Base-by-base conservation (phyloP, 495 filamentous ascomycete genomes). In the Aspergillus avenaceus region DNA sequence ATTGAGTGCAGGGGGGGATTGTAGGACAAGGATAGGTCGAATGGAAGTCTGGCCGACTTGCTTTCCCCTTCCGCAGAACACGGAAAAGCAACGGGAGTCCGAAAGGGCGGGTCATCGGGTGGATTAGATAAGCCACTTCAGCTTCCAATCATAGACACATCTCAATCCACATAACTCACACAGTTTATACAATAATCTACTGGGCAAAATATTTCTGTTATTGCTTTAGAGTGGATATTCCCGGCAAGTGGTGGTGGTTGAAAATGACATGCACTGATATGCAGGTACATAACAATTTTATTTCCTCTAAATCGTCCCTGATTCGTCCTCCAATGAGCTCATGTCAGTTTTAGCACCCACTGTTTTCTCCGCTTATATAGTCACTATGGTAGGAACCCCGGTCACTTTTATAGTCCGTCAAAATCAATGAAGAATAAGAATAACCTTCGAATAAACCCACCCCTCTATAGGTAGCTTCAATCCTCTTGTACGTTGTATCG, bases 41-140 rank as follows among this genome's bases (percentile, higher is more conserved):
- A 49, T 41, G 28, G 28, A 59, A 48, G 44, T 57, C 47, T 52
- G 37, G 44, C 36, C 46, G 45, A 47, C 32, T 28, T 14, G 41
- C 21, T 42, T n/a, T n/a, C n/a, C 41, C 47, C 27, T 50, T 50
- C 50, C 53, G 54, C 63, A 70, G 60, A n/a, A 60, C 57, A 60
- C 57, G 53, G 62, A 66, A 69, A 68, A 68, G 67, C 67, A 67
- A 67, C 69, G 49, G 66, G 61, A 60, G 54, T 53, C 42, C 42
- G 42, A 48, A 50, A 48, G 38, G 47, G 41, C 42, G 52, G n/a
- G n/a, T n/a, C n/a, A n/a, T n/a, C n/a, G n/a, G 54, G 52, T 59
- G 59, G 64, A 56, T 72, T 62, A 70, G 62, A 57, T 70, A 69
- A 68, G 50, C 61, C 19, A 32, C 41, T 51, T 28, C 27, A 14